Evolutionary conservation across 495 filamentous ascomycete genomes (phyloP), one percentile per base, ranked within the genome.

Genomic region (Oidiodendron maius): DNA sequence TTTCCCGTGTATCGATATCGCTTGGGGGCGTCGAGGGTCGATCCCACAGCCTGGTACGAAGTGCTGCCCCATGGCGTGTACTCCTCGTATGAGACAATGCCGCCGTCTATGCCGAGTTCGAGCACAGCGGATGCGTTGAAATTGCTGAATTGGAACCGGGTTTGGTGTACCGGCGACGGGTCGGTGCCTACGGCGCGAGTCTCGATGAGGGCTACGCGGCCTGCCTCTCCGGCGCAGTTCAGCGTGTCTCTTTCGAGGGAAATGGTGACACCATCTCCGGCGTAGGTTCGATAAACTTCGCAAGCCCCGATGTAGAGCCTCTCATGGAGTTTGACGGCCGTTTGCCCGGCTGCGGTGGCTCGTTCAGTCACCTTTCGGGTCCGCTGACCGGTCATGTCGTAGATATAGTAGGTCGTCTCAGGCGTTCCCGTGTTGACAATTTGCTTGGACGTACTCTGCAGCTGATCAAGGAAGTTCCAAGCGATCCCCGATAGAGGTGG

Each of bases 21-120:
- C 5, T 53, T 53, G 1, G 60, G 56, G 4, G 41, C 48, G n/a
- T n/a, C n/a, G n/a, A n/a, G n/a, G n/a, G 51, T 13, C 9, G 23
- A 44, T 2, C 24, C 13, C 3, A 23, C 2, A 3, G 55, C 51
- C n/a, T 42, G 39, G 50, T 62, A 69, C 3, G 58, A 38, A 0
- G 61, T 53, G n/a, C 12, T 28, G 0, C 68, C 68, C 51, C 50
- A 71, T 1, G 68, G 57, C 0, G 46, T 55, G 48, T 62, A 71
- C 46, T 71, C 68, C 22, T 68, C 61, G 21, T 63, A 64, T 3
- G 61, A 58, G 3, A 70, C 24, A 4, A 68, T 9, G 8, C 48
- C 40, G 6, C 40, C 66, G 0, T 25, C 15, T 10, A 60, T 52
- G 48, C 67, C 66, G 0, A 64, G 35, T 44, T 69, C 66, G 6